Base-by-base conservation (phyloP, 148 eudicot genomes). In the Gaultheria prostrata region DNA sequence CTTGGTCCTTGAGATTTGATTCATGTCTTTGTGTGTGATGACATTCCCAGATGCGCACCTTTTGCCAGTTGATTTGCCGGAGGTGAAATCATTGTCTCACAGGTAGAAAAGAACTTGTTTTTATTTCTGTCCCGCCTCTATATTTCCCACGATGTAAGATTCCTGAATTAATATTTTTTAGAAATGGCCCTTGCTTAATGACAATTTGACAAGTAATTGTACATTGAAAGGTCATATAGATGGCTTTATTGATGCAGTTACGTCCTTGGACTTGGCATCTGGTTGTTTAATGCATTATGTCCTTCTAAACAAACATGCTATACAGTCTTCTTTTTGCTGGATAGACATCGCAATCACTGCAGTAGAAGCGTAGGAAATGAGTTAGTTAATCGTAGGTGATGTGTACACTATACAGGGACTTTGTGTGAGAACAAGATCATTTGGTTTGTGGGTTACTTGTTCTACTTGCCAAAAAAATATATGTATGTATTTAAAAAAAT, bases 51-150 rank as follows among this genome's bases (percentile, higher is more conserved):
- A 94, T 92, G 99, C 99, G 72, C 98, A 97, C 86, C 87, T 95
- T 82, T 90, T 97, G 49, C 98, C 95, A 1, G 92, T 97, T 86
- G 98, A 97, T 49, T 88, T 97, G 84, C 94, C 95, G 48, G 99
- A 94, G 89, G 89, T 97, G 82, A 83, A 89, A 77, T 88, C 91
- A 83, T 89, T 92, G 87, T 90, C 95, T 33, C 91, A 86, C 84
- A 96, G 98, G 98, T 96, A 89, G 13, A 76, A 39, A 9, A 63
- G 32, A 46, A 73, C 61, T 32, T 49, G 26, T 80, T 77, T 11
- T 65, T 61, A 28, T n/a, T 65, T 56, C 26, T 69, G 3, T 73
- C 11, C 76, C 8, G 73, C n/a, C 56, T 80, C 69, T 11, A 6
- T 33, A 15, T 78, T 69, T 84, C 20, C 49, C 32, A 72, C 21